A percentile compares a stretch with the other conserved stretches of the same genome.
Conservation (phyloP, 495 filamentous ascomycete genomes). For the Aspergillus taichungensis region DNA sequence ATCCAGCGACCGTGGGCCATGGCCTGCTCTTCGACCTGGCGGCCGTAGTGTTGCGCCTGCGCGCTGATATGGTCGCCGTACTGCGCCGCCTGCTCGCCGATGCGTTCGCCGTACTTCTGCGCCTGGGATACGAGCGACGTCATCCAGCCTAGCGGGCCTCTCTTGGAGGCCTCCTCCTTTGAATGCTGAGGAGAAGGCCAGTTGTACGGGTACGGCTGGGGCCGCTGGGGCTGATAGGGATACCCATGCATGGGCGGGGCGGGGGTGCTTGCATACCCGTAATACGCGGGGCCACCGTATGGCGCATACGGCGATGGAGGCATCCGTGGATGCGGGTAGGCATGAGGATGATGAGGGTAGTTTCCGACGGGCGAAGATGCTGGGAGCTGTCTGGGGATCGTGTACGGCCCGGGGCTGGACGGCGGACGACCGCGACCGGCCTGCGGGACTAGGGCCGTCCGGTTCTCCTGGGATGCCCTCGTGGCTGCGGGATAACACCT, state of each 20-base stretch:
- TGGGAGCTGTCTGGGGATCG: not conserved
- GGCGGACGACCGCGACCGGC: slow-evolving; percentile 4
- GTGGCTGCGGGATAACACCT: slow-evolving; percentile 38
- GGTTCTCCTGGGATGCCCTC: slow-evolving; percentile 18
- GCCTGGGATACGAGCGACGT: slow-evolving; percentile 29
- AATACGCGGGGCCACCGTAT: slow-evolving; percentile 15
- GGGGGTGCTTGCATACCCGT: not conserved
- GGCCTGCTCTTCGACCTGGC: slow-evolving; percentile 35
- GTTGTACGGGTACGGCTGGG: slow-evolving; percentile 13
- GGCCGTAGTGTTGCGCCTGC: slow-evolving; percentile 33
- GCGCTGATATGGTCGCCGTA: slow-evolving; percentile 36
- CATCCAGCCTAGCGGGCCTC: slow-evolving; percentile 29
- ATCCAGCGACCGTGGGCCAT: slow-evolving; percentile 34
- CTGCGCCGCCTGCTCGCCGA: slow-evolving; percentile 31
- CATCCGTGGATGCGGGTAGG: slow-evolving; percentile 8
- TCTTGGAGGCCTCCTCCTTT: slow-evolving; percentile 17
- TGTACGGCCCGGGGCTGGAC: slow-evolving; percentile 4
- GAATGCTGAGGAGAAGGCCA: slow-evolving; percentile 14
- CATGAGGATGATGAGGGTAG: slow-evolving; percentile 6
- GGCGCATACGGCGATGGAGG: slow-evolving; percentile 12
- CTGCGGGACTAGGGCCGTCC: slow-evolving; percentile 3
- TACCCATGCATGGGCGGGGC: slow-evolving; percentile 16
- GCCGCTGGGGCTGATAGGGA: slow-evolving; percentile 18
- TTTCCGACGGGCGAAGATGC: not conserved
- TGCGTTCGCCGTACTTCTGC: slow-evolving; percentile 38